These are phyloP conservation scores for Chenopodium berlandieri DNA, from an alignment of 148 eudicot species.

Conservation along the genomic window DNA sequence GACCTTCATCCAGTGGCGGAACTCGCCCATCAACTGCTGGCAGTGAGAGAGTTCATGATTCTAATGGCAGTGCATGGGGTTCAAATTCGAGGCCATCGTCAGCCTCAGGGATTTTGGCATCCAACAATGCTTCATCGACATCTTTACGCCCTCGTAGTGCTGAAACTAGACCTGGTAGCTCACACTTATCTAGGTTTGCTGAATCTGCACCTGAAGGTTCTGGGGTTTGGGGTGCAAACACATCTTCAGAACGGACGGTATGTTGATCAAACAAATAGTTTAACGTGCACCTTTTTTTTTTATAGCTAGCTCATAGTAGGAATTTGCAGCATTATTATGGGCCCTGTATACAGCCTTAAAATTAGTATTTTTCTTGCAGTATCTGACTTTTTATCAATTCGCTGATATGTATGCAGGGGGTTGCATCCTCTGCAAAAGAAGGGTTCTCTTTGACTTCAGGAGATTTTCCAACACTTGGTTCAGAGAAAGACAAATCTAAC, in stretches of 20 bases:
- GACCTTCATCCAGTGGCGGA: slow-evolving; percentile 93
- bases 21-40: slow-evolving; percentile 94
- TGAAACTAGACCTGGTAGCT: slow-evolving; percentile 91
- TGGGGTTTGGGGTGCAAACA: slow-evolving; percentile 51
- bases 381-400: slow-evolving; percentile 2
- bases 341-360: neutral
- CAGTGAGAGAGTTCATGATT: slow-evolving; percentile 69
- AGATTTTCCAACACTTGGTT: slow-evolving; percentile 94
- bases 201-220: slow-evolving; percentile 63
- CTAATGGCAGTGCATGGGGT: slow-evolving; percentile 62
- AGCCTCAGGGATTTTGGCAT: slow-evolving; percentile 71
- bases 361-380: slow-evolving; percentile 1
- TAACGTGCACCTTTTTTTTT: neutral
- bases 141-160: slow-evolving; percentile 87
- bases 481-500: slow-evolving; percentile 63
- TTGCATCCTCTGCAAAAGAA: slow-evolving; percentile 40
- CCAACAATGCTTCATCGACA: slow-evolving; percentile 57
- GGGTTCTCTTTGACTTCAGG: slow-evolving; percentile 82
- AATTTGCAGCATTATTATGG: neutral
- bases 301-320: neutral
- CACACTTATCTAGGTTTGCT: slow-evolving; percentile 91
- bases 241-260: slow-evolving; percentile 67
- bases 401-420: slow-evolving; percentile 48
- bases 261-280: slow-evolving; percentile 20
- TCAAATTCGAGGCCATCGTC: slow-evolving; percentile 89